Evolutionary conservation across 164 flowering plant genomes (phyloP), one percentile per base, ranked within the genome.

Genomic region (Macadamia tetraphylla): DNA sequence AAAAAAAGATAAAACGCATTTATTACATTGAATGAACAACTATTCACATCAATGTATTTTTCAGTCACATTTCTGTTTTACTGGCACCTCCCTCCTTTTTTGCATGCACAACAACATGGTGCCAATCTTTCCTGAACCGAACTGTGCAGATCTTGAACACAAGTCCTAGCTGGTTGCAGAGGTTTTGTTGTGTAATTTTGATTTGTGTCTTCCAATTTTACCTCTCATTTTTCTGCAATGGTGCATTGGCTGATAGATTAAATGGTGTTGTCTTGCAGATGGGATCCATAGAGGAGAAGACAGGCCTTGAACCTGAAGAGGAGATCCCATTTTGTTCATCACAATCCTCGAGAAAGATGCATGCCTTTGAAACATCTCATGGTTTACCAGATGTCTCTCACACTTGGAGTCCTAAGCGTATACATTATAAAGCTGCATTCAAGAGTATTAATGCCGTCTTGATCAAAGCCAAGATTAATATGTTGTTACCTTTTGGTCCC

Each of bases 401-500:
- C 32, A 71, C 77, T 59, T 65, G 74, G 76, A 67, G 75, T 29
- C 58, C 73, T 12, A 53, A 75, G 70, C 13, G 73, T 46, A 67
- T 75, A 79, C 51, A 1, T 43, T 5, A 9, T 46, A 46, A 46
- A 35, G 7, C 51, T 43, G 73, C 76, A 18, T 52, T 81, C 18
- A 63, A 60, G 68, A 88, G 89, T 73, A 70, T 85, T 49, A 79
- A 84, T 72, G 66, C 77, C 66, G 87, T 91, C 66, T 70, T 88
- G 51, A 51, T 88, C 40, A 84, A 73, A 71, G 88, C 89, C 5
- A 91, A 87, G 81, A 87, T 91, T 56, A 88, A 88, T 51, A 66
- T 84, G 14, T 75, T 88, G 71, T 81, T 91, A 48, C 92, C 97
- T 62, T 88, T 88, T 74, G 97, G 94, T 60, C 94, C 90, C 35